Base-by-base conservation (phyloP, 2,329 filamentous ascomycete genomes). In the Eurotiales sp. region DNA sequence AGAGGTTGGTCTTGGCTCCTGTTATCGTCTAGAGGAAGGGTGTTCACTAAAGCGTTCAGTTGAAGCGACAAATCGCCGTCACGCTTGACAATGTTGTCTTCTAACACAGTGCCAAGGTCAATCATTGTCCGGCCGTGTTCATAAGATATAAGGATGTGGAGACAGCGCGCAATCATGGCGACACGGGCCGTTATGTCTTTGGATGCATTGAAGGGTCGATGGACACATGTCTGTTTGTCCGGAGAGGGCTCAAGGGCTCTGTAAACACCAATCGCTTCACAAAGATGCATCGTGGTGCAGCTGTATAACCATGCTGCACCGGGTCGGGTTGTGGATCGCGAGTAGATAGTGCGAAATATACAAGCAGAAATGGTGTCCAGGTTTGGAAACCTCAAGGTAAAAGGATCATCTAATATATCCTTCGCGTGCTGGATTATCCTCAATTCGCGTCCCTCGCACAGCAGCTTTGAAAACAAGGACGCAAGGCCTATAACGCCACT, bases 251-350 rank as follows among this genome's bases (percentile, higher is more conserved):
- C 56, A 7, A 55, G 49, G 3, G 53, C 51, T 32, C 55, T 58
- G 19, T 62, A 59, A 15, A 62, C 40, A 1, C 61, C 61, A 23
- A 75, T 72, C 8, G 77, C 76, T 56, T 81, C 79, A 1, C 79
- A 66, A 22, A 81, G 69, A 58, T 82, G 79, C 76, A 82, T 79
- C 8, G 76, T 64, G 0, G 70, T 76, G 46, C 74, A 79, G 52
- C 75, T 80, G 0, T 77, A 77, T 58, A 81, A 72, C 78, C 78
- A 82, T 1, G 75, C 69, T 0, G 71, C 67, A 54, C 81, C 76
- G 0, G 77, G 77, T 3, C 75, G 72, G 4, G 70, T 74, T 0
- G 77, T 76, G 3, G 75, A 64, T 3, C 79, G 70, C 8, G 81
- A 63, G 37, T 80, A 80, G 0, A 77, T 63, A 0, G 73, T 72